These are phyloP conservation scores for Cladosporium colombiae DNA, from an alignment of 2,329 filamentous ascomycete species.

Conservation along the genomic window DNA sequence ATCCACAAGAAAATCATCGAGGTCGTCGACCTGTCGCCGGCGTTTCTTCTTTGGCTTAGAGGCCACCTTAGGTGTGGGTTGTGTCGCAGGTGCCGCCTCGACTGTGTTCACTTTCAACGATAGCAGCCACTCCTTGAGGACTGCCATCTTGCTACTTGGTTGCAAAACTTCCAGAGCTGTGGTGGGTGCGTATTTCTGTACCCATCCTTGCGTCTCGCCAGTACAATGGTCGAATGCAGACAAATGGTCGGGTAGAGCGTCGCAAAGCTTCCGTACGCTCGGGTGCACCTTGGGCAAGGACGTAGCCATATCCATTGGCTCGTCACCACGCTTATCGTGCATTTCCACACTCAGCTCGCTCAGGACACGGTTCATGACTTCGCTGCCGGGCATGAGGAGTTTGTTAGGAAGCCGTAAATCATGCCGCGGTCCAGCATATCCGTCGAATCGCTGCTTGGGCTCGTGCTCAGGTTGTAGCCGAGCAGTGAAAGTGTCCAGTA, in stretches of 20 bases:
- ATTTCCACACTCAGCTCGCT: slow-evolving; percentile 32
- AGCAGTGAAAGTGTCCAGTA: slow-evolving; percentile 26
- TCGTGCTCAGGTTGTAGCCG: slow-evolving; percentile 28
- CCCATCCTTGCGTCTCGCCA: slow-evolving; percentile 75
- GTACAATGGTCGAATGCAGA: slow-evolving; percentile 79
- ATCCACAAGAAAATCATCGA: slow-evolving; percentile 78
- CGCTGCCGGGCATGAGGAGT: slow-evolving; percentile 36
- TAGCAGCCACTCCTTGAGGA: slow-evolving; percentile 80
- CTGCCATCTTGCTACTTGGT: slow-evolving; percentile 64
- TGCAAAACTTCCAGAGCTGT: slow-evolving; percentile 74
- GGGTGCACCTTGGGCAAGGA: slow-evolving; percentile 49
- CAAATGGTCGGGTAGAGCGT: slow-evolving; percentile 60
- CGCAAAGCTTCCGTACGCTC: slow-evolving; percentile 61
- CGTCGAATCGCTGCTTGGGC: slow-evolving; percentile 29
- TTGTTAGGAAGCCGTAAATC: slow-evolving; percentile 33
- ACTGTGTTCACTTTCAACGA: slow-evolving; percentile 76
- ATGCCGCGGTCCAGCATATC: slow-evolving; percentile 36
- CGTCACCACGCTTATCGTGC: not conserved
- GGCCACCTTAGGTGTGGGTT: slow-evolving; percentile 39
- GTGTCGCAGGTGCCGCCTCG: slow-evolving; percentile 42
- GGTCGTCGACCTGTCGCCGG: slow-evolving; percentile 60
- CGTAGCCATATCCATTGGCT: slow-evolving; percentile 23
- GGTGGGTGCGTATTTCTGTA: slow-evolving; percentile 79
- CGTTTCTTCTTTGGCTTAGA: slow-evolving; percentile 60
- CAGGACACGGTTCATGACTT: slow-evolving; percentile 41